Conservation (phyloP, 2,329 filamentous ascomycete genomes). For the Neonectria magnoliae region DNA sequence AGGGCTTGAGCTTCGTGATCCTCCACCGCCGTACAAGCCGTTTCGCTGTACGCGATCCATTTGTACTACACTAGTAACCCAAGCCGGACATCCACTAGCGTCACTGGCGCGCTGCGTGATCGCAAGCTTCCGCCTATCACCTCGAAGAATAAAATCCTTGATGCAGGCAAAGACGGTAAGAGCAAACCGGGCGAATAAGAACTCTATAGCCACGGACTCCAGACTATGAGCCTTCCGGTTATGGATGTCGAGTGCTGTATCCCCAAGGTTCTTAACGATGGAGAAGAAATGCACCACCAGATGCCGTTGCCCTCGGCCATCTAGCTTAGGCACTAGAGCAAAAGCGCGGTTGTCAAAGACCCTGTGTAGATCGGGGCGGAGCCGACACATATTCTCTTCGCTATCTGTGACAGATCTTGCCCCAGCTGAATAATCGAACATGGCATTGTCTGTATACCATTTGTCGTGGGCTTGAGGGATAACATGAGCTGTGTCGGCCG, state of each 20-base stretch:
- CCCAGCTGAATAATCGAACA: background rate
- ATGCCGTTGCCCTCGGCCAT: background rate
- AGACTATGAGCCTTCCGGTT: constrained; percentile 2
- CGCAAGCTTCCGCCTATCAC: background rate
- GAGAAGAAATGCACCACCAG: constrained; percentile 8
- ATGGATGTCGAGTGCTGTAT: background rate
- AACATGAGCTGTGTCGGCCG: background rate
- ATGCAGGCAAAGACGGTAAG: background rate
- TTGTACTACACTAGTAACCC: background rate
- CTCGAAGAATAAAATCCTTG: constrained; percentile 2
- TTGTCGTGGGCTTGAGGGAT: constrained; percentile 1
- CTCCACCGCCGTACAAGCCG: background rate
- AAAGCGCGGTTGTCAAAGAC: background rate
- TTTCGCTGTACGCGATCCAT: background rate
- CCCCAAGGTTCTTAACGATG: background rate
- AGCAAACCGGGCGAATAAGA: constrained; percentile 4
- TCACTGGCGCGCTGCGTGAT: background rate
- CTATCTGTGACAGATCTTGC: constrained; percentile 1
- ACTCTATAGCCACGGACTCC: background rate
- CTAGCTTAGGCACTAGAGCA: background rate
- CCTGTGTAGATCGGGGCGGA: background rate
- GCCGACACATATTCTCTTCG: background rate
- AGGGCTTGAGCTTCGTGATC: background rate
- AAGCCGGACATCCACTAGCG: background rate
- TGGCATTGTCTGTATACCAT: constrained; percentile 2